A percentile compares a stretch with the other conserved stretches of the same genome.
Evolutionary conservation across 179 eudicot species (phyloP).

Genomic region (Dionaea muscipula): DNA sequence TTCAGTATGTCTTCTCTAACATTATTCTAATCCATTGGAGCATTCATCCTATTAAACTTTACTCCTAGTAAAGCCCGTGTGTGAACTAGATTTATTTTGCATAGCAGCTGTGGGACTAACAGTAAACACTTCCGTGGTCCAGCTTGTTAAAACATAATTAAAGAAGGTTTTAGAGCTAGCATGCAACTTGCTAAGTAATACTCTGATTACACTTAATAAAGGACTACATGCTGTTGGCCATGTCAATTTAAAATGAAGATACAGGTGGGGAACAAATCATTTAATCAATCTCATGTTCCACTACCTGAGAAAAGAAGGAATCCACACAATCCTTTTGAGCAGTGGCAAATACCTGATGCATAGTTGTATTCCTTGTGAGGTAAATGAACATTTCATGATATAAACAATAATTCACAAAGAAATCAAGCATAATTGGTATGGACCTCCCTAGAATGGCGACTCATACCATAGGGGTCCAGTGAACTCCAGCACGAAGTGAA

Average conservation of each 20-base stretch:
- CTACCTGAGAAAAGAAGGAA: slow-evolving; percentile 75
- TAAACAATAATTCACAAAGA: background rate
- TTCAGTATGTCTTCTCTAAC: no score
- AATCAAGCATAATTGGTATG: background rate
- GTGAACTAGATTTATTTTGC: no score
- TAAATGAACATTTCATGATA: no score
- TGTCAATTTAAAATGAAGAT: background rate
- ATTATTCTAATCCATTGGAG: no score
- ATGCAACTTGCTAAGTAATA: no score
- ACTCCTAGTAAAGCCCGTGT: no score
- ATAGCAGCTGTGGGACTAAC: no score
- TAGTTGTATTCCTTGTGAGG: background rate
- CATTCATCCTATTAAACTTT: no score
- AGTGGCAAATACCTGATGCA: slow-evolving; percentile 59
- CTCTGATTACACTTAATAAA: no score
- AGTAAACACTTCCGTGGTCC: no score
- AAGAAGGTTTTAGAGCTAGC: no score
- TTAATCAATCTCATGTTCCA: background rate
- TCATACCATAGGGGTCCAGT: slow-evolving; percentile 93
- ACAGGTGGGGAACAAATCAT: background rate
- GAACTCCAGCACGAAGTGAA: slow-evolving; percentile 93
- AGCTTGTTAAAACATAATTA: no score
- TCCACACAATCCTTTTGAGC: slow-evolving; percentile 85
- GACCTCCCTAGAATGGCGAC: background rate
- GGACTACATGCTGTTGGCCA: background rate